Conservation (phyloP, 2,329 filamentous ascomycete genomes). For the Colletotrichum sp. region DNA sequence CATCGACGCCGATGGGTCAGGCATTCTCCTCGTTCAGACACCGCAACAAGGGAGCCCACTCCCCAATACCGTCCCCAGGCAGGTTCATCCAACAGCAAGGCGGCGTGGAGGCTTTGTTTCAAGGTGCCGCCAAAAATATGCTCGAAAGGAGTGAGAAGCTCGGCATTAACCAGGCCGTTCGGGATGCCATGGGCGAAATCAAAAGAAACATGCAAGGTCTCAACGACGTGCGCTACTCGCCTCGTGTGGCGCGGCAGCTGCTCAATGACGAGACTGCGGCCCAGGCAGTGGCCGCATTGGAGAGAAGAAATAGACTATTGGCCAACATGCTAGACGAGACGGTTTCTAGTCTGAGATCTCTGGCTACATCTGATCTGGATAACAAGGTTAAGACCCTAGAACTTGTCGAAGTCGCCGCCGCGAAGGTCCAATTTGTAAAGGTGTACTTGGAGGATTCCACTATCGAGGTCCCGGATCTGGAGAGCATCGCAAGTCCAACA, state of each 20-base stretch:
- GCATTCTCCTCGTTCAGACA: conserved; percentile 38
- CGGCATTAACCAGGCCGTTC: conserved; percentile 79
- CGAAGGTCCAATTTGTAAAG: conserved; percentile 70
- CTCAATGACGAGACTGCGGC: conserved; percentile 38
- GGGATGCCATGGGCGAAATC: conserved; percentile 83
- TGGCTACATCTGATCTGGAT: conserved; percentile 56
- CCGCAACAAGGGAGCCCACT: conserved; percentile 44
- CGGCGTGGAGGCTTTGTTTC: conserved; percentile 73
- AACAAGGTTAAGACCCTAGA: conserved; percentile 56
- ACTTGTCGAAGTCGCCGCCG: conserved; percentile 62
- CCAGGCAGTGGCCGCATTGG: conserved; percentile 54
- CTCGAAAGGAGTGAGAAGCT: conserved; percentile 76
- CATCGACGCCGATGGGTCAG: conserved; percentile 24
- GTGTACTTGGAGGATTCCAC: conserved; percentile 64
- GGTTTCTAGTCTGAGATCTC: conserved; percentile 65
- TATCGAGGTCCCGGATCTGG: conserved; percentile 50
- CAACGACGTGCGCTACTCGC: conserved; percentile 58
- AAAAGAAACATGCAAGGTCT: conserved; percentile 75
- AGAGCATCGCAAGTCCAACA: background rate
- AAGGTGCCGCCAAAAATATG: conserved; percentile 78
- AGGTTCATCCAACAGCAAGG: conserved; percentile 61
- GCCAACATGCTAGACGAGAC: conserved; percentile 73
- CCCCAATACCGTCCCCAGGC: conserved; percentile 52
- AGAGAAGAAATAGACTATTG: conserved; percentile 70
- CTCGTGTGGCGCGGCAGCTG: conserved; percentile 39